Percentiles rank a stretch among this genome's conserved stretches.
These are phyloP conservation scores for Penicillium paradoxum DNA, from an alignment of 495 filamentous ascomycete species.

Conservation along the genomic window DNA sequence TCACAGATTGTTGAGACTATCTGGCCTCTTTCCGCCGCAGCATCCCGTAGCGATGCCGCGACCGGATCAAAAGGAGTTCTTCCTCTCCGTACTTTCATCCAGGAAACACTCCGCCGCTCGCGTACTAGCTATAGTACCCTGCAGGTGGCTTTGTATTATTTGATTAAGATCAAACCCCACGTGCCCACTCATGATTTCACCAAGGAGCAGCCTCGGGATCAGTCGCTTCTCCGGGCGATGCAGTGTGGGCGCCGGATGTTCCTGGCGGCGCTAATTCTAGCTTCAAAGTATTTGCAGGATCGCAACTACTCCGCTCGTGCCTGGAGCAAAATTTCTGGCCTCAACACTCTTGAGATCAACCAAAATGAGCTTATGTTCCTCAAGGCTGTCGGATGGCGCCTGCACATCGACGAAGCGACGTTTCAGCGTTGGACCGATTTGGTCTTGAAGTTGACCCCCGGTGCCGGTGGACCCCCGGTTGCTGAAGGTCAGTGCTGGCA, in stretches of 20 bases:
- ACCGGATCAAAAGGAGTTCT: slow-evolving; percentile 63
- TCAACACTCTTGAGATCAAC: slow-evolving; percentile 89
- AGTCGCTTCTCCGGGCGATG: slow-evolving; percentile 69
- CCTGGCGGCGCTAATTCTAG: slow-evolving; percentile 83
- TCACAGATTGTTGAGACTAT: slow-evolving; percentile 97
- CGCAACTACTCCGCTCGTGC: slow-evolving; percentile 95
- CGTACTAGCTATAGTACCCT: slow-evolving; percentile 95
- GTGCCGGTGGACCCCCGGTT: slow-evolving; percentile 29
- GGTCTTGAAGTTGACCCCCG: slow-evolving; percentile 76
- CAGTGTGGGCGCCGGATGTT: slow-evolving; percentile 99
- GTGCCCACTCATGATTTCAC: slow-evolving; percentile 80
- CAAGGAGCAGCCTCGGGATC: slow-evolving; percentile 77
- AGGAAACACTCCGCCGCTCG: slow-evolving; percentile 91
- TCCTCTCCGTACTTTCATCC: slow-evolving; percentile 90
- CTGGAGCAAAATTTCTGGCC: slow-evolving; percentile 97
- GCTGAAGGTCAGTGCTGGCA: slow-evolving; percentile 59
- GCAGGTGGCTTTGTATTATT: slow-evolving; percentile 93
- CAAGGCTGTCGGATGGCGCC: slow-evolving; percentile 82
- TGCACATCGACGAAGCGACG: slow-evolving; percentile 82
- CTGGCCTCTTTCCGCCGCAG: slow-evolving; percentile 67
- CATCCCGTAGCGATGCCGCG: slow-evolving; percentile 42
- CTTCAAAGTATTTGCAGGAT: slow-evolving; percentile 96
- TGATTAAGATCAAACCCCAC: slow-evolving; percentile 88
- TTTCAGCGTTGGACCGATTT: slow-evolving; percentile 93
- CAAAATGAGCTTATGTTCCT: slow-evolving; percentile 94